phyloP scores from a whole-genome alignment of 2,329 filamentous ascomycete genomes.

The Penicillium sp. region DNA sequence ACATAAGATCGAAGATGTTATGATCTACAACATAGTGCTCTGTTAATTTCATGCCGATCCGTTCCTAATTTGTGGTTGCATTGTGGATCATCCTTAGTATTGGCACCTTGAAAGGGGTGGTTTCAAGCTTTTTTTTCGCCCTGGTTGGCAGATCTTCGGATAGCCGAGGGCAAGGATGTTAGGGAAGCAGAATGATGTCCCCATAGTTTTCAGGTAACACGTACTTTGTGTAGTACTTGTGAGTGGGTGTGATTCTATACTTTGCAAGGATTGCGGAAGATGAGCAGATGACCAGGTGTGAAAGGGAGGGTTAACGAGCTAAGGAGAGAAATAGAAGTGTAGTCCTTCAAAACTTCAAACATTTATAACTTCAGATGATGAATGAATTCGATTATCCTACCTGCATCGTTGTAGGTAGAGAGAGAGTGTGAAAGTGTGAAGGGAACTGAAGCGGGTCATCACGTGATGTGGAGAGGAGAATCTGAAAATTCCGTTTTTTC shows the following conservation, averaged over 20 bases:
- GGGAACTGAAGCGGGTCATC: not conserved
- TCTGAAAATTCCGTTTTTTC: constrained; percentile 12
- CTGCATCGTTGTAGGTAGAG: too few relatives aligned
- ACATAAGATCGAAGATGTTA: constrained; percentile 27
- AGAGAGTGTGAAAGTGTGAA: too few relatives aligned
- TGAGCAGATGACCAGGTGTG: not conserved
- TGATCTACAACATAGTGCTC: not conserved
- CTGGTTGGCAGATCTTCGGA: constrained; percentile 45
- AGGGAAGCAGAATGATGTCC: constrained; percentile 16
- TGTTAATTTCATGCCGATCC: constrained; percentile 33
- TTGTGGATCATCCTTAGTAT: constrained; percentile 56
- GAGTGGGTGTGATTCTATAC: not conserved
- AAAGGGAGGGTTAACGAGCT: not conserved
- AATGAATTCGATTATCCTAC: not conserved
- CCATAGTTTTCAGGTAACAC: not conserved
- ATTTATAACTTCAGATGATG: not conserved
- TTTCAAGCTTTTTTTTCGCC: constrained; percentile 50
- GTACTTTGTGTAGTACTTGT: constrained; percentile 1
- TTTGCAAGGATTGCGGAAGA: constrained; percentile 9
- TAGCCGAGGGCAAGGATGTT: constrained; percentile 15
- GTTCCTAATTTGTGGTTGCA: constrained; percentile 50
- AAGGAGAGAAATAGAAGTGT: not conserved
- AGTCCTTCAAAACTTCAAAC: not conserved
- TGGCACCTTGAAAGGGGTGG: constrained; percentile 52
- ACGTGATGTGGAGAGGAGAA: constrained; percentile 22